Conservation (phyloP, 2,329 filamentous ascomycete genomes). For the Clonostachys rosea region DNA sequence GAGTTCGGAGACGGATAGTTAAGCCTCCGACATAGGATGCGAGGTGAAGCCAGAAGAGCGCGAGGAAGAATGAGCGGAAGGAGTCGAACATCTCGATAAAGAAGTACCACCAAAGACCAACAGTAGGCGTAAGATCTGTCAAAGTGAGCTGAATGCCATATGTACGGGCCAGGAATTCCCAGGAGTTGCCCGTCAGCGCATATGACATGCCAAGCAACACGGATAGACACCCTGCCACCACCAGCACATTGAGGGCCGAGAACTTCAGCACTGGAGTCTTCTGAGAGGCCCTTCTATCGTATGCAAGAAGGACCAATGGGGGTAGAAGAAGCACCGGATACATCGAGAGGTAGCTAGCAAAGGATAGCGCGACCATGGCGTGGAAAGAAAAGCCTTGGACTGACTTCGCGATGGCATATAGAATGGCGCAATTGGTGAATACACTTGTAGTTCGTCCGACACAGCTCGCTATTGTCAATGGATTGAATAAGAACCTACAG, state of each 20-base stretch:
- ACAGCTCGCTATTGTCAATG: conserved; percentile 88
- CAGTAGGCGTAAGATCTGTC: conserved; percentile 89
- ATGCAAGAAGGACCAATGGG: conserved; percentile 75
- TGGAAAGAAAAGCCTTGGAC: conserved; percentile 68
- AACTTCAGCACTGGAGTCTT: conserved; percentile 41
- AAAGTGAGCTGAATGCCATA: conserved; percentile 91
- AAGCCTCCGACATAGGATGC: conserved; percentile 84
- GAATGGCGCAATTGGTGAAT: conserved; percentile 83
- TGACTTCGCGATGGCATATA: conserved; percentile 79
- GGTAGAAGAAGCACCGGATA: conserved; percentile 86
- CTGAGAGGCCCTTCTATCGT: conserved; percentile 51
- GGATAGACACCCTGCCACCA: conserved; percentile 50
- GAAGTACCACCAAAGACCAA: conserved; percentile 99
- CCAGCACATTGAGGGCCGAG: conserved; percentile 42
- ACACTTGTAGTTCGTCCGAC: conserved; percentile 84
- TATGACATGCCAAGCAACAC: conserved; percentile 68
- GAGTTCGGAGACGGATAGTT: conserved; percentile 74
- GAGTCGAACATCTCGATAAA: conserved; percentile 99
- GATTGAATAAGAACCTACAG: conserved; percentile 83
- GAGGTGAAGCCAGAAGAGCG: conserved; percentile 96
- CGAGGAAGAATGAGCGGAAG: conserved; percentile 94
- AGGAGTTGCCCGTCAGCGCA: conserved; percentile 69
- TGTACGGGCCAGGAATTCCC: conserved; percentile 83
- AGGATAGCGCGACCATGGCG: conserved; percentile 77
- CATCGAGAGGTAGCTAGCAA: conserved; percentile 87